Percentiles rank a stretch among this genome's conserved stretches.
phyloP scores from a whole-genome alignment of 352 stramenopile genomes.

The Aphanomyces cochlioides region DNA sequence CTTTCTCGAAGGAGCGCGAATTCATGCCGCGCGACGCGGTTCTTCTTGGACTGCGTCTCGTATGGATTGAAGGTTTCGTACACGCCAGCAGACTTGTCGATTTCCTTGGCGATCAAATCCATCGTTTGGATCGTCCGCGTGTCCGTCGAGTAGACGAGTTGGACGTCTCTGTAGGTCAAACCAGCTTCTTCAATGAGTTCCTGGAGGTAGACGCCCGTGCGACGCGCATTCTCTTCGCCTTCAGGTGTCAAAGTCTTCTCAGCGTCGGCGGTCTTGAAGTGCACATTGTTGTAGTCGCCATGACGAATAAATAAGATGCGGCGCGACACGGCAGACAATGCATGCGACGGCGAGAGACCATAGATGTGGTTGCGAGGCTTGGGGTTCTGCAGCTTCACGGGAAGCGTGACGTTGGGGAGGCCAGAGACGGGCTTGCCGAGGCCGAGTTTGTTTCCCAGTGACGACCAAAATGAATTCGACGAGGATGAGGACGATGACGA shows the following conservation, averaged over 20 bases:
- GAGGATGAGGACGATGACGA: background rate
- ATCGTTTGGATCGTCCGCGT: slow-evolving; percentile 68
- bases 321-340: background rate
- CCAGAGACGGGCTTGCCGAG: background rate
- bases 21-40: slow-evolving; percentile 23
- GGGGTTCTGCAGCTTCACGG: slow-evolving; percentile 16
- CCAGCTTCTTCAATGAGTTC: slow-evolving; percentile 42
- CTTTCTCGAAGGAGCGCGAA: slow-evolving; percentile 23
- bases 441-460: background rate
- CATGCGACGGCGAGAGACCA: background rate
- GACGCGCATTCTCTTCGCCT: slow-evolving; percentile 52
- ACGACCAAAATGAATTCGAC: background rate
- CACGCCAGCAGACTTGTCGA: slow-evolving; percentile 32
- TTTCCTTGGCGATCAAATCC: slow-evolving; percentile 46
- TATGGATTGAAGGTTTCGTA: slow-evolving; percentile 28
- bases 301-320: slow-evolving; percentile 54
- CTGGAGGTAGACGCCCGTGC: slow-evolving; percentile 48
- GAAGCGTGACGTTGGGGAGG: background rate
- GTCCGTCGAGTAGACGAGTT: slow-evolving; percentile 62
- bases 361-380: background rate
- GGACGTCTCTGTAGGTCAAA: slow-evolving; percentile 40
- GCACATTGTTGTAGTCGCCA: slow-evolving; percentile 78
- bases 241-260: slow-evolving; percentile 68
- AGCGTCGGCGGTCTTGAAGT: slow-evolving; percentile 66
- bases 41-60: slow-evolving; percentile 15